These are phyloP conservation scores for Elsinoe perseae DNA, from an alignment of 2,329 filamentous ascomycete genomes.

Conservation along the genomic window DNA sequence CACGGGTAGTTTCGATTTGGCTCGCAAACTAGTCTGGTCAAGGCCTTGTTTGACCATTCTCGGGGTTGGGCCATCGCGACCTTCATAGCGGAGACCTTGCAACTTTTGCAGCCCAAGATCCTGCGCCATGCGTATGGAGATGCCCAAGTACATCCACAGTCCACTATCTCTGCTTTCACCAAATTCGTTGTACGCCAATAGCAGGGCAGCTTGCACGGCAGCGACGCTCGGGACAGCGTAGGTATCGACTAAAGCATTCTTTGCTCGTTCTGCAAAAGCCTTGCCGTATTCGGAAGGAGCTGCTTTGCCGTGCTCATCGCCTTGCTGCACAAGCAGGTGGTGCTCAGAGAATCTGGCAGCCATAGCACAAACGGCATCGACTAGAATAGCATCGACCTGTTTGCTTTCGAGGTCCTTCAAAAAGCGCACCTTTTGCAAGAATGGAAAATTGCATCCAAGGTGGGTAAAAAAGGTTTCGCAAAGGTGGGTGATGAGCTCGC, in stretches of 20 bases:
- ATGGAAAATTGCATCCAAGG: constrained; percentile 79
- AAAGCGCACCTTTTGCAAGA: constrained; percentile 65
- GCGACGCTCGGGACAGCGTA: constrained; percentile 76
- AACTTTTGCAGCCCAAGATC: constrained; percentile 75
- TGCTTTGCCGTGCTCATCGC: constrained; percentile 40
- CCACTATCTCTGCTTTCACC: constrained; percentile 82
- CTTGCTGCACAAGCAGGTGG: constrained; percentile 45
- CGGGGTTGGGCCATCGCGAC: constrained; percentile 48
- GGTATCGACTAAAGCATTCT: constrained; percentile 72
- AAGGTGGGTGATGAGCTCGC: constrained; percentile 66
- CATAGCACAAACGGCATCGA: constrained; percentile 77
- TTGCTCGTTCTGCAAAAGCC: constrained; percentile 72
- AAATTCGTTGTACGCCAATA: constrained; percentile 85
- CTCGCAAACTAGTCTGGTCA: constrained; percentile 17
- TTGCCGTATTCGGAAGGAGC: constrained; percentile 61
- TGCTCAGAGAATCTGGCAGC: constrained; percentile 69
- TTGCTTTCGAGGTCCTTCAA: constrained; percentile 71
- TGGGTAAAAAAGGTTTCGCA: constrained; percentile 75
- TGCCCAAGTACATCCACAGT: constrained; percentile 87
- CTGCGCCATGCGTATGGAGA: constrained; percentile 75
- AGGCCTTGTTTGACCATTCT: constrained; percentile 43
- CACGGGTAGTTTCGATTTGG: constrained; percentile 35
- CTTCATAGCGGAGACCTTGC: constrained; percentile 59
- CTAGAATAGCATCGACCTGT: constrained; percentile 71
- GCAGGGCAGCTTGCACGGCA: constrained; percentile 72